Conservation (phyloP, 768 basidiomycete species). For the Naganishia vaughanmartiniae region DNA sequence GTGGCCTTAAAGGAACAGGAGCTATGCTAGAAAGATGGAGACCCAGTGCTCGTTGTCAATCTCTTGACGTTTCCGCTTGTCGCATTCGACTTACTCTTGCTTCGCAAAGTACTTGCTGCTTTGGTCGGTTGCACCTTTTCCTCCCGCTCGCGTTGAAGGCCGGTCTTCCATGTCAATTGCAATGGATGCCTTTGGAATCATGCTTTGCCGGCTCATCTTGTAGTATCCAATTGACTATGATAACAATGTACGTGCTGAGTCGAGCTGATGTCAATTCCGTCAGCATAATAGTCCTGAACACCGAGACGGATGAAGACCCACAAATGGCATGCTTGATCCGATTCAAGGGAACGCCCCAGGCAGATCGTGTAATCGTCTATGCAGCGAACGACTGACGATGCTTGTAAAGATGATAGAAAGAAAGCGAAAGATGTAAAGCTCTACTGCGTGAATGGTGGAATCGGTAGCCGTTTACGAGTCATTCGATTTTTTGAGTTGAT, state of each 20-base stretch:
- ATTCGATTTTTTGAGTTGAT: background rate
- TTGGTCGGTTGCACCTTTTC: background rate
- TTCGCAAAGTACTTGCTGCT: slow-evolving; percentile 4
- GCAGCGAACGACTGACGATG: background rate
- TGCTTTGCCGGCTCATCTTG: background rate
- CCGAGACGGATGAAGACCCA: background rate
- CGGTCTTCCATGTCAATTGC: background rate
- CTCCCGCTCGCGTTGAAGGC: too few relatives aligned
- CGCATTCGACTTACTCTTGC: background rate
- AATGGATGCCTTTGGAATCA: background rate
- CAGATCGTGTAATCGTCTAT: too few relatives aligned
- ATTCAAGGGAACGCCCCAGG: too few relatives aligned
- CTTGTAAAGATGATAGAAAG: too few relatives aligned
- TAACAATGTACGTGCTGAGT: background rate
- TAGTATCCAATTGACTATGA: background rate
- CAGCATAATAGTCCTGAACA: background rate
- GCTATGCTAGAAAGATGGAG: too few relatives aligned
- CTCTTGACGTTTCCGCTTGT: background rate
- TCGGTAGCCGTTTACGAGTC: background rate
- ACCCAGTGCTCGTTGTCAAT: too few relatives aligned
- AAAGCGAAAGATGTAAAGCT: background rate
- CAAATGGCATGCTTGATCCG: too few relatives aligned
- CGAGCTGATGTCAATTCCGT: background rate
- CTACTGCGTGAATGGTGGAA: background rate
- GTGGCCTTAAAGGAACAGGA: background rate